A percentile compares a stretch with the other conserved stretches of the same genome.
Conservation (phyloP, 139 green algal genomes). For the Haematococcus lacustris region DNA sequence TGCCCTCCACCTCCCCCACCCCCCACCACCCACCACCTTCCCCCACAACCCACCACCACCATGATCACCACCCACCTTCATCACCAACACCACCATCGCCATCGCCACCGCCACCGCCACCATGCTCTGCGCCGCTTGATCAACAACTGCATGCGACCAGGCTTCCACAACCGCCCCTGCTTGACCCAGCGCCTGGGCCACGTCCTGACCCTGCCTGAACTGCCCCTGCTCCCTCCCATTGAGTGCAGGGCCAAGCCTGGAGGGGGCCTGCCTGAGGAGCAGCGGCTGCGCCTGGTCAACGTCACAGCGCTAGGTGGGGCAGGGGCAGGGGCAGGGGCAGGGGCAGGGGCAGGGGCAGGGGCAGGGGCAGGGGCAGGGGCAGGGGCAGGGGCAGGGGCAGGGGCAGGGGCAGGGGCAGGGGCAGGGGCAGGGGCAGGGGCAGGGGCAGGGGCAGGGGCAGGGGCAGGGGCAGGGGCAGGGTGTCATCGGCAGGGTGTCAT, state of each 20-base stretch:
- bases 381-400: too few relatives aligned
- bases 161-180: neutral
- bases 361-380: constrained; percentile 15
- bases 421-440: neutral
- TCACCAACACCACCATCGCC: too few relatives aligned
- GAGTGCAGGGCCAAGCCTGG: neutral
- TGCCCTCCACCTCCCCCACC: too few relatives aligned
- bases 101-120: too few relatives aligned
- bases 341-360: neutral
- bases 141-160: neutral
- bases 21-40: too few relatives aligned
- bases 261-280: constrained; percentile 21
- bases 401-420: neutral
- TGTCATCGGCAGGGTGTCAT: too few relatives aligned
- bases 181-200: neutral
- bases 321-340: neutral
- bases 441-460: neutral
- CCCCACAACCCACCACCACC: too few relatives aligned
- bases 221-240: neutral
- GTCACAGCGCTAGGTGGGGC: constrained; percentile 60
- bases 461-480: constrained; percentile 64
- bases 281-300: constrained; percentile 69
- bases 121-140: too few relatives aligned
- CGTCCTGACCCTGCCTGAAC: neutral
- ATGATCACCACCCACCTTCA: too few relatives aligned